Conservation (phyloP, 2,329 filamentous ascomycete genomes). For the Purpureocillium takamizusanense region DNA sequence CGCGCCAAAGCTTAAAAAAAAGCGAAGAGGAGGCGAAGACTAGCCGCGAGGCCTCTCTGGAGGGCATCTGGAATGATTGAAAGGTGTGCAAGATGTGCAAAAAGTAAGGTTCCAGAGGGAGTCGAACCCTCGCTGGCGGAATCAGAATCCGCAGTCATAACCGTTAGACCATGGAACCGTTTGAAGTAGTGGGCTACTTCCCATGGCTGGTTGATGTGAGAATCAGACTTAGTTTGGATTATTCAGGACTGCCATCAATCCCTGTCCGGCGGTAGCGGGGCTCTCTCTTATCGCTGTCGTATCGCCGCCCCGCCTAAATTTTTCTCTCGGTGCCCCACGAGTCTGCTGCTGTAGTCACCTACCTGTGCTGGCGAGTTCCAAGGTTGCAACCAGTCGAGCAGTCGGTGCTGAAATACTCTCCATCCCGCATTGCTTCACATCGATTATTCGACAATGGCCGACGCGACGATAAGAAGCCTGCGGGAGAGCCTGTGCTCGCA, state of each 20-base stretch:
- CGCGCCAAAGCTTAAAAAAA: no score
- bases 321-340: constrained; percentile 16
- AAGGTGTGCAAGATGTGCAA: constrained; percentile 2
- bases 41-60: no score
- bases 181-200: constrained; percentile 16
- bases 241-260: not conserved
- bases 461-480: constrained; percentile 48
- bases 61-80: no score
- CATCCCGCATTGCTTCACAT: not conserved
- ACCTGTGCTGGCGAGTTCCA: not conserved
- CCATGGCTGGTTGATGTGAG: constrained; percentile 7
- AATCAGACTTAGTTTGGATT: not conserved
- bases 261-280: constrained; percentile 3
- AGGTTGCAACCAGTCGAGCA: not conserved
- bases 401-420: constrained; percentile 2
- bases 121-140: constrained; percentile 28
- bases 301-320: constrained; percentile 17
- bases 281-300: constrained; percentile 13
- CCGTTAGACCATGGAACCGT: constrained; percentile 26
- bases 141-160: constrained; percentile 27
- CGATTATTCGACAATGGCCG: constrained; percentile 11
- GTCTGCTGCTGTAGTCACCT: not conserved
- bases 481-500: constrained; percentile 75
- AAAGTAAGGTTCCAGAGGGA: constrained; percentile 22
- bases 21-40: no score